Evolutionary conservation across 176 grass and related monocot species (phyloP).

Genomic region (Microstegium vimineum): DNA sequence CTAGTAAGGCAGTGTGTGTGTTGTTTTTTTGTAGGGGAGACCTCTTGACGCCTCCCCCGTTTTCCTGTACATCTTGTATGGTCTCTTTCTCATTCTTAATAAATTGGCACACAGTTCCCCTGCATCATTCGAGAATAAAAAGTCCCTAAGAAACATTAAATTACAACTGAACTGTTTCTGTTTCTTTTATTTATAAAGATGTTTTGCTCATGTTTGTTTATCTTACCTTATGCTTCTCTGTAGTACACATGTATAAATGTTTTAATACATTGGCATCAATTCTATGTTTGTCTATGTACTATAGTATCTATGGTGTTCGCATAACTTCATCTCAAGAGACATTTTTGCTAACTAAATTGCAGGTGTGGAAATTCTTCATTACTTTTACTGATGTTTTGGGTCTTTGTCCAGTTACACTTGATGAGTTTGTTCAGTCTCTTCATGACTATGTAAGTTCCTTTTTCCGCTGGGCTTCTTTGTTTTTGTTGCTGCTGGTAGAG

Average conservation of each 20-base stretch:
- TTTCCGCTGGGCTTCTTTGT: constrained; percentile 18
- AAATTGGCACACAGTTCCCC: neutral
- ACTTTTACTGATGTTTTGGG: constrained; percentile 88
- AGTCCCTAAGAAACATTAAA: constrained; percentile 11
- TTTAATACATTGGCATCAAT: constrained; percentile 11
- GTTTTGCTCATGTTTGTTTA: neutral
- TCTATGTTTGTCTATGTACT: neutral
- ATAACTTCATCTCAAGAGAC: neutral
- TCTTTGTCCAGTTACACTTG: constrained; percentile 86
- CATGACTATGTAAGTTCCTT: constrained; percentile 94
- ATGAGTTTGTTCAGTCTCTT: constrained; percentile 96
- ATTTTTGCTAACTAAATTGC: constrained; percentile 30
- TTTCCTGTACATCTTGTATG: neutral
- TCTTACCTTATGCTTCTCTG: neutral
- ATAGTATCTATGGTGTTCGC: neutral
- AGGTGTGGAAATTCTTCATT: constrained; percentile 98
- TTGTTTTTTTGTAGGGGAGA: neutral
- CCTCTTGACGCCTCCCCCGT: neutral
- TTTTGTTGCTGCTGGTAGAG: neutral
- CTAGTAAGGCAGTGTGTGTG: neutral
- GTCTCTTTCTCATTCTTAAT: neutral
- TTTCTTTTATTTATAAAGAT: neutral
- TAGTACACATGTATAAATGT: neutral
- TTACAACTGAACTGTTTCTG: neutral
- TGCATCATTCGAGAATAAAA: neutral